Evolutionary conservation across 805 yeast species (phyloP).

Genomic region (Wickerhamomyces chambardii): DNA sequence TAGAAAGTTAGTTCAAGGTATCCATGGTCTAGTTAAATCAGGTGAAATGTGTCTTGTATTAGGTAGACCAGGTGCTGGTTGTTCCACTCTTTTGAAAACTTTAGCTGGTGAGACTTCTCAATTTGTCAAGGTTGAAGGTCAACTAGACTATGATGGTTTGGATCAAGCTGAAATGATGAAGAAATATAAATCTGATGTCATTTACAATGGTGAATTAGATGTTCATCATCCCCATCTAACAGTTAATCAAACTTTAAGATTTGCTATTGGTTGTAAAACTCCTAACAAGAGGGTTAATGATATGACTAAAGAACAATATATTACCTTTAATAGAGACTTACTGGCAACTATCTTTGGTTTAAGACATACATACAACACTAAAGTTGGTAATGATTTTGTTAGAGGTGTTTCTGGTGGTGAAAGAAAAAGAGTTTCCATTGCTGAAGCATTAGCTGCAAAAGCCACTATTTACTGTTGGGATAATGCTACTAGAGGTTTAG

Average conservation of each 20-base stretch:
- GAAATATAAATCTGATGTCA: constrained; percentile 44
- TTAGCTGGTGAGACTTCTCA: constrained; percentile 36
- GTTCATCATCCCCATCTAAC: constrained; percentile 72
- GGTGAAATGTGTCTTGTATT: constrained; percentile 47
- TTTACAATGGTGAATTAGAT: constrained; percentile 57
- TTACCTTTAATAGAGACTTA: constrained; percentile 36
- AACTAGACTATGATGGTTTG: constrained; percentile 53
- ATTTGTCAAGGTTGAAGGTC: constrained; percentile 41
- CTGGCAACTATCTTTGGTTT: constrained; percentile 50
- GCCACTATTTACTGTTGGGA: constrained; percentile 67
- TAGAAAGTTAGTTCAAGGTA: constrained; percentile 29
- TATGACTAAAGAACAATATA: constrained; percentile 36
- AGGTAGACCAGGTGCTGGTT: constrained; percentile 59
- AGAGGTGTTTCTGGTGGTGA: constrained; percentile 85
- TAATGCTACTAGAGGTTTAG: constrained; percentile 82
- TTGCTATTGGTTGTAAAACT: constrained; percentile 63
- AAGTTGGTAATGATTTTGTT: constrained; percentile 52
- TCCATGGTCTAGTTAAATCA: constrained; percentile 32
- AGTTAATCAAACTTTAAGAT: constrained; percentile 62
- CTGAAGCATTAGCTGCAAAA: constrained; percentile 62
- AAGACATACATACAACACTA: constrained; percentile 48
- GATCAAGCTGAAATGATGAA: constrained; percentile 49
- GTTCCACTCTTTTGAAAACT: constrained; percentile 43
- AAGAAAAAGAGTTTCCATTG: constrained; percentile 75
- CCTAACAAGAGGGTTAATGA: constrained; percentile 46